These are phyloP conservation scores for Tylopilus sp. DNA, from an alignment of 1,284 basidiomycete species.

Conservation along the genomic window DNA sequence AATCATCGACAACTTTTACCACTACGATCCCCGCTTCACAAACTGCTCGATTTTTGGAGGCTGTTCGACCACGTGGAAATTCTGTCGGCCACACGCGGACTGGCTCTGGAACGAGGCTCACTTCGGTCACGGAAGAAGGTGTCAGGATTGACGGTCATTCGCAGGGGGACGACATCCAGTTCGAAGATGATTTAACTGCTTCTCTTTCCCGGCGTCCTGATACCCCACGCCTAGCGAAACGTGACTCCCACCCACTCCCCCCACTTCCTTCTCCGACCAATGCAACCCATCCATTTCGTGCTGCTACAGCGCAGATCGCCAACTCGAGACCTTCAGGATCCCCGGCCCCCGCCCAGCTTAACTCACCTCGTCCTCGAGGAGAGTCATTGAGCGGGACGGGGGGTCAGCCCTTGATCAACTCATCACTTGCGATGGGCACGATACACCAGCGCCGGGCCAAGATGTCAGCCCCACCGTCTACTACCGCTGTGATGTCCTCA, in stretches of 20 bases:
- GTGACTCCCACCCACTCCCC: slow-evolving; percentile 61
- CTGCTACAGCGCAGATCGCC: slow-evolving; percentile 29
- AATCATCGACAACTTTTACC: slow-evolving; percentile 30
- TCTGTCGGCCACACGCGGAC: slow-evolving; percentile 51
- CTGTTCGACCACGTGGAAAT: slow-evolving; percentile 43
- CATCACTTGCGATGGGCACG: slow-evolving; percentile 57
- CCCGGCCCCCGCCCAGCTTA: slow-evolving; percentile 38
- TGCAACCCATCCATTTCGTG: slow-evolving; percentile 29
- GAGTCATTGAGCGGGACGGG: slow-evolving; percentile 29
- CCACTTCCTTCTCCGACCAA: slow-evolving; percentile 52
- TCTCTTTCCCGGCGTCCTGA: slow-evolving; percentile 33
- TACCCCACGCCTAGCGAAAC: slow-evolving; percentile 38
- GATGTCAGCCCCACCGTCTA: slow-evolving; percentile 51
- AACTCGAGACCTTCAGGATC: slow-evolving; percentile 41
- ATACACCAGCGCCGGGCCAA: slow-evolving; percentile 66
- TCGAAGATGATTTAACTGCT: slow-evolving; percentile 31
- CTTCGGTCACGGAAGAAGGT: slow-evolving; percentile 58
- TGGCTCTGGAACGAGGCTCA: slow-evolving; percentile 54
- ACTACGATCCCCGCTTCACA: slow-evolving; percentile 27
- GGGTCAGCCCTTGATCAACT: slow-evolving; percentile 48
- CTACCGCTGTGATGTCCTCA: slow-evolving; percentile 44
- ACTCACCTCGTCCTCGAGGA: slow-evolving; percentile 46
- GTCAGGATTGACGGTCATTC: slow-evolving; percentile 35
- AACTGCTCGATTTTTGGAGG: slow-evolving; percentile 35
- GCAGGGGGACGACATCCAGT: slow-evolving; percentile 25